Percentiles rank a stretch among this genome's conserved stretches.
Conservation (phyloP, 2,329 filamentous ascomycete genomes). For the Domatiomyces globalis region DNA sequence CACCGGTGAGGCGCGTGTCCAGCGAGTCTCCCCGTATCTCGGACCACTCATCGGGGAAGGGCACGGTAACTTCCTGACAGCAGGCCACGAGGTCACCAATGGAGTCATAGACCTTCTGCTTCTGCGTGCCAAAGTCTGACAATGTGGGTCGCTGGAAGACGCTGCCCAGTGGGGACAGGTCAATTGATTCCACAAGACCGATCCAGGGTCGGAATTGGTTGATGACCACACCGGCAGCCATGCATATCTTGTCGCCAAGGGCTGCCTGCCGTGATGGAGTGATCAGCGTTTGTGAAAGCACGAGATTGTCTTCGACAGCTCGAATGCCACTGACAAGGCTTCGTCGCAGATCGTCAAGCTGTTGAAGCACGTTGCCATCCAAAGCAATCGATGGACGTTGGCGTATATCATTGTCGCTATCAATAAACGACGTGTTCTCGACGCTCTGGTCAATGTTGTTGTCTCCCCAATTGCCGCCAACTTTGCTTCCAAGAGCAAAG, state of each 20-base stretch:
- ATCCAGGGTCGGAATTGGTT: constrained; percentile 87
- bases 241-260: constrained; percentile 70
- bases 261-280: constrained; percentile 63
- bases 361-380: constrained; percentile 63
- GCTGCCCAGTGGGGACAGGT: constrained; percentile 64
- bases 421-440: constrained; percentile 56
- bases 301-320: constrained; percentile 71
- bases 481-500: constrained; percentile 72
- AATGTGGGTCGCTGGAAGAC: constrained; percentile 73
- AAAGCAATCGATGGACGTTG: constrained; percentile 59
- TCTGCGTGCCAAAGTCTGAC: constrained; percentile 74
- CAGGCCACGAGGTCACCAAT: constrained; percentile 76
- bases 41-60: constrained; percentile 88
- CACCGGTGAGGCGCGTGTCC: constrained; percentile 70
- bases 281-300: constrained; percentile 65
- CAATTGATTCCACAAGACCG: constrained; percentile 77
- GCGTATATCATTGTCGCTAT: constrained; percentile 69
- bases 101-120: constrained; percentile 86
- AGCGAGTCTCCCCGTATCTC: constrained; percentile 81
- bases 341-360: constrained; percentile 72
- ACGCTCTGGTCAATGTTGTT: constrained; percentile 49
- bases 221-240: constrained; percentile 61
- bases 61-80: constrained; percentile 83
- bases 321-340: constrained; percentile 75
- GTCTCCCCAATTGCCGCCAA: constrained; percentile 75